Evolutionary conservation across 1,284 basidiomycete species (phyloP), one percentile per base, ranked within the genome.

Genomic region (Inonotus obliquus): DNA sequence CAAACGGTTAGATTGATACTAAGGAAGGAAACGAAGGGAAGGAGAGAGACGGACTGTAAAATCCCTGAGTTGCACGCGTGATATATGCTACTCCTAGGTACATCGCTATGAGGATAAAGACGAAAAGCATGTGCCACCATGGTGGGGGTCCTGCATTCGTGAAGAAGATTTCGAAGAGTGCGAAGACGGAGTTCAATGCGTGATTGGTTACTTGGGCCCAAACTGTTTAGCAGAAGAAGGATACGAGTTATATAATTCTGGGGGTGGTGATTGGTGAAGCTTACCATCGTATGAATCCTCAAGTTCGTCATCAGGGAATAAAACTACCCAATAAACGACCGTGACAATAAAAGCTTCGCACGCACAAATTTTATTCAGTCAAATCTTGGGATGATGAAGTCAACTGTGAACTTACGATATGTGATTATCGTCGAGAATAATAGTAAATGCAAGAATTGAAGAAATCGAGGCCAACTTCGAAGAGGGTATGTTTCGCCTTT

Each of bases 271-370:
- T 23, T 1, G 32, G n/a, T 10, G n/a, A n/a, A n/a, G 35, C 79
- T 58, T 61, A 83, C 81, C 61, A 14, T 51, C 61, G 60, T 73
- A 81, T 4, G 63, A 44, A 2, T 77, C 75, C 1, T 56, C 44
- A 64, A 86, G 82, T 0, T 79, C 80, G 0, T 65, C 27, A 59
- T 4, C 72, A 70, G 1, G 82, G 67, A 2, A 91, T 6, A 90
- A 67, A 0, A 76, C 67, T 27, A 17, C 67, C 89, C 89, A 91
- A 68, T 76, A 91, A 0, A 89, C 83, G 37, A 80, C 73, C 0
- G 86, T 87, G 1, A 89, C 86, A 23, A 91, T 69, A 60, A 91
- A 73, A 3, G 89, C 88, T 86, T n/a, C n/a, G n/a, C n/a, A 65
- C 6, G 64, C 52, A 57, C 32, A 10, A 39, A 35, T 64, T 57